Evolutionary conservation across 768 basidiomycete genomes (phyloP), one percentile per base, ranked within the genome.

Genomic region (Termitomyces sp.): DNA sequence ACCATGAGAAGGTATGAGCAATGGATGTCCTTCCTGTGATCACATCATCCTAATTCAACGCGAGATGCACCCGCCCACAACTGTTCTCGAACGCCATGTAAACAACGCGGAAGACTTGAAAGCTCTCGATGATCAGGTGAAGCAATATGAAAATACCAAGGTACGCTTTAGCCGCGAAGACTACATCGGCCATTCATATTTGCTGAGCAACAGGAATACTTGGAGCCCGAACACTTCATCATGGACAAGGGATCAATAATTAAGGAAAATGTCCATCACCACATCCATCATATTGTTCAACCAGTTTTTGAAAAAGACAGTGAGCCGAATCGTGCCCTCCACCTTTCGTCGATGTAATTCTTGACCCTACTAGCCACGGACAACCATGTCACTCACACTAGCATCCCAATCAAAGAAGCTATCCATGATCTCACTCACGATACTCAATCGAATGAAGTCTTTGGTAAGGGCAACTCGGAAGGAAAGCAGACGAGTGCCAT

Each of bases 1-100:
- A 65, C 32, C 64, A 58, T 49, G 66, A 74, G 5, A 59, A 61
- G 23, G 75, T 74, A 52, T 13, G 66, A 59, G 3, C n/a, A 12
- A 49, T 26, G 16, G 4, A 49, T 52, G 26, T 10, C 32, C n/a
- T 44, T 18, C 18, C 35, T 2, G 26, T 20, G 5, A 36, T 35
- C 7, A 10, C 5, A 7, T 50, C 1, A 49, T 36, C 16, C 12
- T 33, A 10, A 18, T 26, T 1, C 43, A 14, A 10, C 13, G 13
- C 4, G 26, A 60, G 41, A 36, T 60, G 1, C 54, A 56, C 7
- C 49, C 54, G 2, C 10, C 40, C 0, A 56, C 55, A 2, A 56
- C 48, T 18, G 43, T 56, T 6, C 30, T 44, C 4, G 59, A 56
- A 44, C 55, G 49, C 8, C 59, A 60, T n/a, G 35, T 55, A 3